Evolutionary conservation across 164 flowering plant species (phyloP).

Genomic region (Vitis riparia): DNA sequence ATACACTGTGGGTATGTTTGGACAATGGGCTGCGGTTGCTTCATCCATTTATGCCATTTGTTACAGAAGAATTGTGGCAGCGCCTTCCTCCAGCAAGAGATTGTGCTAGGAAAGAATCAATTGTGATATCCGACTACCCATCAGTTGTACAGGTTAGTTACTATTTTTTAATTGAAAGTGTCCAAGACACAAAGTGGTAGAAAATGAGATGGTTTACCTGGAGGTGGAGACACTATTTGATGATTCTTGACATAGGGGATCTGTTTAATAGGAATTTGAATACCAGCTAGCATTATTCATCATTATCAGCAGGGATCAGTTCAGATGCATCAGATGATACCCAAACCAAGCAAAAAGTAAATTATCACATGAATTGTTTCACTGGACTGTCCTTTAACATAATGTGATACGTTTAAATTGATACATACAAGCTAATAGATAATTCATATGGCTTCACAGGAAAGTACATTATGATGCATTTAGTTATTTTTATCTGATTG

Average conservation of each 20-base stretch:
- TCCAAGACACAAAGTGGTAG: background rate
- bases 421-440: too few relatives aligned
- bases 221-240: background rate
- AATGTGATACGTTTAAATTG: too few relatives aligned
- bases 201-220: background rate
- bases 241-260: background rate
- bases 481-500: too few relatives aligned
- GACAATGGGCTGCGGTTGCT: conserved; percentile 90
- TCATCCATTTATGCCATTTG: conserved; percentile 98
- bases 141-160: conserved; percentile 62
- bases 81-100: conserved; percentile 70
- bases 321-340: too few relatives aligned
- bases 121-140: conserved; percentile 81
- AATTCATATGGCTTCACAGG: too few relatives aligned
- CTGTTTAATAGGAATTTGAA: too few relatives aligned
- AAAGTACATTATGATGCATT: too few relatives aligned
- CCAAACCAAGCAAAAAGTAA: too few relatives aligned
- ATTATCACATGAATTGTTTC: too few relatives aligned
- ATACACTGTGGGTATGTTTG: conserved; percentile 84
- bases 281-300: too few relatives aligned
- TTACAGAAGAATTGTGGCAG: conserved; percentile 98
- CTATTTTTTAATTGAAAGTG: background rate
- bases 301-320: too few relatives aligned
- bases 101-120: conserved; percentile 54
- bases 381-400: too few relatives aligned